Evolutionary conservation across 2,329 filamentous ascomycete genomes (phyloP), one percentile per base, ranked within the genome.

Genomic region (Paraconiothyrium brasiliense): DNA sequence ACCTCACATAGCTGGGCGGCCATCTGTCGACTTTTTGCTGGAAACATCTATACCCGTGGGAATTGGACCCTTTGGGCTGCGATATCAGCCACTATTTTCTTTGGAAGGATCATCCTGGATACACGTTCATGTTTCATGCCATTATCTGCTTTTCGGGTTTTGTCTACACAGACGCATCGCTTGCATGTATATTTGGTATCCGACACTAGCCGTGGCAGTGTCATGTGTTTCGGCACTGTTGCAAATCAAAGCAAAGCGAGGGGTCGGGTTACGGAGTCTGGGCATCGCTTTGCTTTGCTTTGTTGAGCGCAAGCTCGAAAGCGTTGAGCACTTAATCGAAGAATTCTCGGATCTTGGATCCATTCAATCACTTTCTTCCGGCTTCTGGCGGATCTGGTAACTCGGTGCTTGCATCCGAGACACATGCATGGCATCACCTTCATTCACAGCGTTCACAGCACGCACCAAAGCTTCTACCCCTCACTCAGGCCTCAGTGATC

Each of bases 21-120:
- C 51, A 37, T 30, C 30, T 60, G 44, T 56, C 43, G n/a, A 27
- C 37, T 44, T 56, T 56, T 20, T 52, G 46, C 46, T 35, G 9
- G 51, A n/a, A 39, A 56, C 35, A 51, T 60, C 35, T 60, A 60
- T 60, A 60, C 58, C 58, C 58, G 22, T 30, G 20, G 44, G 35
- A 30, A 24, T 55, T 48, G 27, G 52, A 47, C 41, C 52, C 34
- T 47, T 35, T 35, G 39, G 22, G 39, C 37, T 50, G 44, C 34
- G 30, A 41, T 34, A 49, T 24, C 35, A 44, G 34, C 46, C 46
- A 22, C 37, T 24, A n/a, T 8, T 24, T 30, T 46, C 8, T 6
- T 16, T 46, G 24, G 54, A 16, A 46, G 43, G 8, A 24, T 7
- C 2, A 13, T 20, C 20, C 20, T 20, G 20, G 20, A 24, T 24